Evolutionary conservation across 306 rosid species (phyloP), one percentile per base, ranked within the genome.

Genomic region (Citrullus colocynthis): DNA sequence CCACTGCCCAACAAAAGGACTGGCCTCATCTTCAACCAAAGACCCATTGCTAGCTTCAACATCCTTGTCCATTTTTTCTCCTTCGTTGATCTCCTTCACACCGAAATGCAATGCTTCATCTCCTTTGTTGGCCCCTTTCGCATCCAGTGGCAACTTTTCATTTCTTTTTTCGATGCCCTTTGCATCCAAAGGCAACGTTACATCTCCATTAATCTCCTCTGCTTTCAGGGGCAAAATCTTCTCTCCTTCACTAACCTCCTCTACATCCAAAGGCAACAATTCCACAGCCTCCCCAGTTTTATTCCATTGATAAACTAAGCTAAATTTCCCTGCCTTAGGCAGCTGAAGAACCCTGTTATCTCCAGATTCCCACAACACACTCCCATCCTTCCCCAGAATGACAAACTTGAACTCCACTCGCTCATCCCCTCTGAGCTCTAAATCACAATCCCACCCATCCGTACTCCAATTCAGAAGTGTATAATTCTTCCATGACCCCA

Each of bases 1-100:
- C 98, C 98, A 95, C 78, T 92, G 89, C 61, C 90, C 98, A 17
- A 95, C 97, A 83, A 95, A 95, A 83, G 97, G 92, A 82, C 97
- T 95, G 36, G 85, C 55, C 82, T 63, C 87, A 45, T n/a, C 86
- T 12, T 83, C 92, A 39, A 61, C 65, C 66, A 28, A 66, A 81
- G 90, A 65, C 81, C 83, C 85, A 79, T 80, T 79, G 61, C 80
- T 61, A 49, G 32, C 83, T 14, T 66, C 75, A 76, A 57, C 73
- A 18, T 30, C 77, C 41, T 60, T 56, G 20, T 79, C 79, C 8
- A 61, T 63, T 48, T 62, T 52, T 49, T 28, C 76, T 72, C 59
- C 76, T 24, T 48, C 15, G 52, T 24, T 15, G 3, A 16, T 30
- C 76, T 0, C 76, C 10, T 6, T 24, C 45, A 3, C 75, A 42